These are phyloP conservation scores for Pythium aphanidermatum DNA, from an alignment of 352 stramenopile species.

Conservation along the genomic window DNA sequence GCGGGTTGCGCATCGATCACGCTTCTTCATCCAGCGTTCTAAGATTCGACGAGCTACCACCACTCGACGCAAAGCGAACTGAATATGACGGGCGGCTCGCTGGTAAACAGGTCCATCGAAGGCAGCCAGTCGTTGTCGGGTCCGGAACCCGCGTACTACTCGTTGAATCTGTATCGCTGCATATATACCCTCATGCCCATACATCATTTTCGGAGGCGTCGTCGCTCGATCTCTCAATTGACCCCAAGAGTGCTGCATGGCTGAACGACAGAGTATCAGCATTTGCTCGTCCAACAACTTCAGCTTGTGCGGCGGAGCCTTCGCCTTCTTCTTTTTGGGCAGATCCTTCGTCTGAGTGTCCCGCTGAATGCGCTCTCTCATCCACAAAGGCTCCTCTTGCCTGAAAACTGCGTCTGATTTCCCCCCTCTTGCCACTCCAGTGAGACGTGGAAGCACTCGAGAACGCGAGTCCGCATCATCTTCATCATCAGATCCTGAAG, in stretches of 20 bases:
- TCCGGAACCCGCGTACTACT: slow-evolving; percentile 28
- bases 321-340: neutral
- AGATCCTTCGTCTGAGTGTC: neutral
- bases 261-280: slow-evolving; percentile 56
- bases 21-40: slow-evolving; percentile 17
- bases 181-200: slow-evolving; percentile 47
- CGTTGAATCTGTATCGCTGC: slow-evolving; percentile 58
- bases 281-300: slow-evolving; percentile 49
- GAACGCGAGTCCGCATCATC: too few species aligned
- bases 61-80: slow-evolving; percentile 22
- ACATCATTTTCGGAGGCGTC: slow-evolving; percentile 12
- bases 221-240: neutral
- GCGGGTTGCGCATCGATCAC: slow-evolving; percentile 8
- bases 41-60: slow-evolving; percentile 11
- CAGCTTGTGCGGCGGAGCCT: slow-evolving; percentile 4
- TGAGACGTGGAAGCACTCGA: too few species aligned
- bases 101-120: slow-evolving; percentile 32
- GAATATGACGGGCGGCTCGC: slow-evolving; percentile 13
- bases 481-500: too few species aligned
- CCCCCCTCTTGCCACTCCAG: too few species aligned
- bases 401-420: too few species aligned
- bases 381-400: too few species aligned
- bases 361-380: too few species aligned
- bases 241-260: slow-evolving; percentile 30
- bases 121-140: slow-evolving; percentile 24